Percentiles rank a stretch among this genome's conserved stretches.
Conservation (phyloP, 2,329 filamentous ascomycete species). For the Sclerotinia subarctica region DNA sequence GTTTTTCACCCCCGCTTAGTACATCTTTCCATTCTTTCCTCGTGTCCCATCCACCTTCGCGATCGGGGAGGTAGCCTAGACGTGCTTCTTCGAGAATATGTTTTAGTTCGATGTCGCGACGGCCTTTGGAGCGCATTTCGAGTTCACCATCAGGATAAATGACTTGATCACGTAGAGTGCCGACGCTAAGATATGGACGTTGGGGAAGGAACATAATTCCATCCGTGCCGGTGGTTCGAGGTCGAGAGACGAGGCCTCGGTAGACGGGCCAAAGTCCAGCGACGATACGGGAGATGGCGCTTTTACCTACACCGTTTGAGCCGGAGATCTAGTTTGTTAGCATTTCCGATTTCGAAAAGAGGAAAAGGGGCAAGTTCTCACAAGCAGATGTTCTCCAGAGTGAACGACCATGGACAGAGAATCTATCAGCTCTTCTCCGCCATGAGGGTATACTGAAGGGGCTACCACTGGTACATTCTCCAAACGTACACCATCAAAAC, state of each 20-base stretch:
- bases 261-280: constrained; percentile 96
- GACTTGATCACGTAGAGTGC: constrained; percentile 92
- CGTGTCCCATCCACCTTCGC: constrained; percentile 95
- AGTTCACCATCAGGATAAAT: constrained; percentile 95
- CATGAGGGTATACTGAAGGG: constrained; percentile 80
- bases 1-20: constrained; percentile 95
- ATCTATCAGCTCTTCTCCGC: constrained; percentile 87
- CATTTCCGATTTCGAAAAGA: background rate
- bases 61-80: constrained; percentile 82
- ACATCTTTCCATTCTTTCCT: constrained; percentile 99
- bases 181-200: constrained; percentile 85
- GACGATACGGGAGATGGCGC: constrained; percentile 78
- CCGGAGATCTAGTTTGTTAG: constrained; percentile 67
- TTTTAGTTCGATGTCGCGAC: constrained; percentile 74
- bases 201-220: constrained; percentile 99
- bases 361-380: constrained; percentile 37
- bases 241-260: constrained; percentile 83
- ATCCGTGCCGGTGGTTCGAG: constrained; percentile 74
- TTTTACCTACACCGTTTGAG: constrained; percentile 92
- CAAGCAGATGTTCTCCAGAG: constrained; percentile 83
- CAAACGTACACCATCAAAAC: constrained; percentile 89
- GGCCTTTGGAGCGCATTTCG: constrained; percentile 83
- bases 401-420: constrained; percentile 86
- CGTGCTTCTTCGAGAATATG: constrained; percentile 76
- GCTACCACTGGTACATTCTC: constrained; percentile 93